Evolutionary conservation across 805 yeast genomes (phyloP), one percentile per base, ranked within the genome.

Genomic region (Candida vaughaniae): DNA sequence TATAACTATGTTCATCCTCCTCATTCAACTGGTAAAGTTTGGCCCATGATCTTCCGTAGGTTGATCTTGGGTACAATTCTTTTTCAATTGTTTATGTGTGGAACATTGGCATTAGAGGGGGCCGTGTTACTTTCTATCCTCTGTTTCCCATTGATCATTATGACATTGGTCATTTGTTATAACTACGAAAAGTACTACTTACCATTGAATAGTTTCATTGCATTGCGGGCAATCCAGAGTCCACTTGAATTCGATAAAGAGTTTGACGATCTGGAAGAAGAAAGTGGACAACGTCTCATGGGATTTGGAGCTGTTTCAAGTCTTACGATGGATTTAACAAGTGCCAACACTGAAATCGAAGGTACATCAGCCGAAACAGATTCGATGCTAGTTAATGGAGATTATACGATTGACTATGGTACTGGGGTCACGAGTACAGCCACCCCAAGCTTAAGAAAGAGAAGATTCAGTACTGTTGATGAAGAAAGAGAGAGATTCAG

Each of bases 21-120:
- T 16, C 83, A 78, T 53, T 75, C 82, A 10, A 78, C 84, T 0
- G 85, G 85, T 4, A 77, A 77, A 48, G 80, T 76, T 3, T 78
- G 85, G 85, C 82, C 82, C 3, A 73, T 78, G 59, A 75, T 78
- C 5, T 77, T 77, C 45, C 61, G 79, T 38, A 55, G 85, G 34
- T 63, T 77, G 20, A 69, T 78, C 38, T 51, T 78, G 20, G 85
- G 84, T 1, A 55, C 77, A 29, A 55, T 78, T 8, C 63, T 78
- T 25, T 72, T 78, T 47, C 82, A 78, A 42, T 51, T 78, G n/a
- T 77, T 78, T 44, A 78, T 78, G 81, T 69, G 77, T 53, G 84
- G 85, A 9, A 75, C 83, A 0, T 56, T 78, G 29, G 83, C 82
- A 2, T 63, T 78, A 37, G 82, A 78, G 46, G 77, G 78, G 22